Evolutionary conservation across 495 filamentous ascomycete genomes (phyloP).

Genomic region (Trichoderma asperelloides): DNA sequence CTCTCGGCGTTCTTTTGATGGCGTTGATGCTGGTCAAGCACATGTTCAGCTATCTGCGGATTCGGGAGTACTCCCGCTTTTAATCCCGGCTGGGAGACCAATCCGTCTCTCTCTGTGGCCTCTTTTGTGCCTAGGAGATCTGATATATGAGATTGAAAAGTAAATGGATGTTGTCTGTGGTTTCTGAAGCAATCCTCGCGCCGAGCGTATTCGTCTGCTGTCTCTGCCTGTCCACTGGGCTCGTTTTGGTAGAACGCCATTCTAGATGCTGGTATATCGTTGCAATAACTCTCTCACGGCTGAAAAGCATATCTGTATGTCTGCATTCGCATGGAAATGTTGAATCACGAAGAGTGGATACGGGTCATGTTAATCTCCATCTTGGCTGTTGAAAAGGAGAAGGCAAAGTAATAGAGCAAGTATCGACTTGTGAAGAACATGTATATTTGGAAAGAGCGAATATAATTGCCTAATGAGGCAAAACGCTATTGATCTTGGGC

Average conservation of each 20-base stretch:
- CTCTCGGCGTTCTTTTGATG: background rate
- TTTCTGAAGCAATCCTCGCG: conserved; percentile 3
- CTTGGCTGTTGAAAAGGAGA: too few relatives aligned
- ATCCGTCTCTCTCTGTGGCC: background rate
- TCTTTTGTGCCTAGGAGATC: background rate
- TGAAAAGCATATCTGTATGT: background rate
- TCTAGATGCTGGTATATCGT: background rate
- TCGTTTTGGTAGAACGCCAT: background rate
- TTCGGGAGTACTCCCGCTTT: background rate
- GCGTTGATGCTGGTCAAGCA: background rate
- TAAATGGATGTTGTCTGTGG: background rate
- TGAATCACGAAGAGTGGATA: too few relatives aligned
- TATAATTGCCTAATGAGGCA: too few relatives aligned
- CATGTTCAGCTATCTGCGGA: background rate
- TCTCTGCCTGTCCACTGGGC: background rate
- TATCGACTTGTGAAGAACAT: too few relatives aligned
- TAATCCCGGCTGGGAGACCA: background rate
- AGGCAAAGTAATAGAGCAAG: too few relatives aligned
- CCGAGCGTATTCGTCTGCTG: background rate
- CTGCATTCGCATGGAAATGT: too few relatives aligned
- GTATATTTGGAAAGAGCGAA: too few relatives aligned
- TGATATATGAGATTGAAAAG: background rate
- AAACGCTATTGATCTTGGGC: too few relatives aligned
- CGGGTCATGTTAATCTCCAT: too few relatives aligned
- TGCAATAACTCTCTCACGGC: too few relatives aligned